Conservation (phyloP, 805 yeast genomes). For the Kuraishia molischiana region DNA sequence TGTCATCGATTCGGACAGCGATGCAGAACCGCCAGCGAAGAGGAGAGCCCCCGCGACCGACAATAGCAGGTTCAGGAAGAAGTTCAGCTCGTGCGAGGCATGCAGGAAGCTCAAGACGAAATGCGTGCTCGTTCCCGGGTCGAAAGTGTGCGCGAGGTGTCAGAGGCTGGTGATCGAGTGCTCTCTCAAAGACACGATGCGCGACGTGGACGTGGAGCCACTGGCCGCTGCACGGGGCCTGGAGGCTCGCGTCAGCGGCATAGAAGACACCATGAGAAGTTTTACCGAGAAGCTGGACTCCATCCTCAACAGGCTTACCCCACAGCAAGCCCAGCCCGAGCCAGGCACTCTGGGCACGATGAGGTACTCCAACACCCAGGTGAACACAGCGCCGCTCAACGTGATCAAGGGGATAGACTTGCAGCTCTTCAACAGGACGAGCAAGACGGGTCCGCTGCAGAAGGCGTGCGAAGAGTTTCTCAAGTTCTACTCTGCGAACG, state of each 20-base stretch:
- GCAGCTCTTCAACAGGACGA: constrained; percentile 13
- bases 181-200: constrained; percentile 24
- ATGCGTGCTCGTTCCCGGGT: constrained; percentile 37
- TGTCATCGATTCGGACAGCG: constrained; percentile 3
- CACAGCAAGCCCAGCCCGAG: not conserved
- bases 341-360: not conserved
- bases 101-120: constrained; percentile 50
- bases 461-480: constrained; percentile 32
- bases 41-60: not conserved
- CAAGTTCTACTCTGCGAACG: constrained; percentile 33
- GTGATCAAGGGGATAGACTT: constrained; percentile 20
- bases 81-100: constrained; percentile 35
- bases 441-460: constrained; percentile 19
- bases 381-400: constrained; percentile 17
- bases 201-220: constrained; percentile 6
- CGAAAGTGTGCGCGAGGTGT: constrained; percentile 43
- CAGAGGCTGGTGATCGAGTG: constrained; percentile 35
- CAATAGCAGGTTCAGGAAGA: too few species aligned
- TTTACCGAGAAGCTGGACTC: constrained; percentile 1
- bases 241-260: constrained; percentile 7
- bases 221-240: constrained; percentile 9
- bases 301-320: not conserved
- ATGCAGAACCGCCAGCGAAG: constrained; percentile 3
- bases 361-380: not conserved
- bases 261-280: constrained; percentile 3